Base-by-base conservation (phyloP, 2,329 filamentous ascomycete genomes). In the Rachicladosporium sp. region DNA sequence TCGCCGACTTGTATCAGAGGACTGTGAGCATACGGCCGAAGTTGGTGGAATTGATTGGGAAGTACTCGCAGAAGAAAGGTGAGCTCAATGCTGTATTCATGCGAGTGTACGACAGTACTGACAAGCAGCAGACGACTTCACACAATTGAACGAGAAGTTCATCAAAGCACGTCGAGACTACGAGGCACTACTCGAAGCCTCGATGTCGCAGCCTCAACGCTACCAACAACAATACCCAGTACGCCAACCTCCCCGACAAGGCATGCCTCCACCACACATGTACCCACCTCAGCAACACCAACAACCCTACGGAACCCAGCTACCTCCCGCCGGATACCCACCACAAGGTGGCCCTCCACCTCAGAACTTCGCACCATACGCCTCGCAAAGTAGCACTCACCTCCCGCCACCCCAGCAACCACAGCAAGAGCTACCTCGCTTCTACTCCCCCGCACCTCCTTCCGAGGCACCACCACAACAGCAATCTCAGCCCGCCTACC, bases 21-120 rank as follows among this genome's bases (percentile, higher is more conserved):
- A 96, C 91, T 0, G 64, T 96, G 47, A 84, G 88, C 3, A 98
- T 98, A 54, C 76, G 91, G 27, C 91, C 91, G 9, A 98, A 98
- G 67, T 68, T 98, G 46, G 96, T 98, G 58, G 93, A 96, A 66
- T 68, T 98, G 36, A 98, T 98, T 58, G 91, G 93, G 46, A 96
- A 96, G 61, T 98, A 98, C 59, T 96, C 91, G 7, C 91, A 98
- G 60, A 96, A 94, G 74, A 98, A 98, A 66, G 88, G 87, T 89
- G 66, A 50, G 58, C 43, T 31, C 10, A 12, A 36, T 10, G 13
- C 35, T 7, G 4, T 23, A 36, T 29, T 21, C 32, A 35, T 37
- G 21, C 21, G 8, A 42, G 15, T n/a, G 52, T 42, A 54, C 41
- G 13, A 33, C 31, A 9, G 48, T 38, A 60, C 64, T 50, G 23